Base-by-base conservation (phyloP, 1,139 yeast genomes). In the Debaryomyces subglobosus region DNA sequence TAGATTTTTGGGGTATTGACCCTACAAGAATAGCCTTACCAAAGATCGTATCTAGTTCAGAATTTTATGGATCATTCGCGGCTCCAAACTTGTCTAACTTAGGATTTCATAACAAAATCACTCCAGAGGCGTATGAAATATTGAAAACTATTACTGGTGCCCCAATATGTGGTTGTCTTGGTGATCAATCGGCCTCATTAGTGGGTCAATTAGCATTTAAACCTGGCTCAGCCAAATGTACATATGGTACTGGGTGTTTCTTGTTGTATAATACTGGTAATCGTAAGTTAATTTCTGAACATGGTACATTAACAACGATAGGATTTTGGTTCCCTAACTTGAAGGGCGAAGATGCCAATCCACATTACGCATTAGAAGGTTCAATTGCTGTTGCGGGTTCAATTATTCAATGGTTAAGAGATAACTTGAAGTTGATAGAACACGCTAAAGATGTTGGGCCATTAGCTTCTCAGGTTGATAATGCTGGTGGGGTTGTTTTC, bases 231-330 rank as follows among this genome's bases (percentile, higher is more conserved):
- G 97, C 97, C 37, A 92, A 92, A 69, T 89, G 96, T 76, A 92
- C 98, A n/a, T 92, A 91, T 64, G 98, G 98, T 57, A 92, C 98
- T 2, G 98, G 98, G 55, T 90, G 96, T 67, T 92, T 92, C 78
- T 69, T 92, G 55, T 77, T 92, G 55, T 90, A 88, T 77, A 92
- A 92, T 70, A 89, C 96, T 3, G 98, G 98, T 48, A 68, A 75
- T 29, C 67, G 74, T 42, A 82, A 83, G 55, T 72, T 85, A 65
- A 80, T 85, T 43, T 84, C 92, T 37, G 76, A 81, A 38, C 85
- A 88, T 63, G 97, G 97, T 43, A 84, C 96, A 9, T 78, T 92
- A 58, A 90, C 97, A 38, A 92, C 97, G 1, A 79, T 91, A 49
- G 96, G 95, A 2, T 92, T 79, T 73, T 89, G 96, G 88, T 87